A percentile compares a stretch with the other conserved stretches of the same genome.
Conservation (phyloP, 2,329 filamentous ascomycete genomes). For the Tolypocladium album region DNA sequence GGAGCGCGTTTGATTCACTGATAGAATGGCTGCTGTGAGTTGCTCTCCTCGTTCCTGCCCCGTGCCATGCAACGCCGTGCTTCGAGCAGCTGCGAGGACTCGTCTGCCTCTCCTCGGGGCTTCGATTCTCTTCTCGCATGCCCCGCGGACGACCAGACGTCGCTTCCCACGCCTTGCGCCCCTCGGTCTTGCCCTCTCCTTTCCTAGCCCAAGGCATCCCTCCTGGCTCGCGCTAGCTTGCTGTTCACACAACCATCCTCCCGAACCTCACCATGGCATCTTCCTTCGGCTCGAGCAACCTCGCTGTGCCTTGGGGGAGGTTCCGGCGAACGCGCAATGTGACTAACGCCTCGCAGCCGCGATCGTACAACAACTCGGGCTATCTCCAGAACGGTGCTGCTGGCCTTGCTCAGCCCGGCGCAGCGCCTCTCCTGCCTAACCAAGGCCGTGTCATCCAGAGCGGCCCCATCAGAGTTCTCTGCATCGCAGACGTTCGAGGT, state of each 20-base stretch:
- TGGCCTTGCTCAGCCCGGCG: slow-evolving; percentile 43
- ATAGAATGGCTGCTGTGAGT: slow-evolving; percentile 34
- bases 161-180: background rate
- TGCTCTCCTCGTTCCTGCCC: slow-evolving; percentile 6
- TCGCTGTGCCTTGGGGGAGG: background rate
- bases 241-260: background rate
- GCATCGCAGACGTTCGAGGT: slow-evolving; percentile 66
- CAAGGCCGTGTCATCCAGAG: slow-evolving; percentile 57
- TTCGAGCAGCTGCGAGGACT: slow-evolving; percentile 4
- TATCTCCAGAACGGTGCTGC: slow-evolving; percentile 55
- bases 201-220: background rate
- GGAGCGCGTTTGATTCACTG: slow-evolving; percentile 15
- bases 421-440: slow-evolving; percentile 55
- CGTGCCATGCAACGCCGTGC: background rate
- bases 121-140: background rate
- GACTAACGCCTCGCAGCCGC: slow-evolving; percentile 22
- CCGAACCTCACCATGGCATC: slow-evolving; percentile 2
- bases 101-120: background rate
- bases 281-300: background rate
- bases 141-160: background rate
- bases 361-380: slow-evolving; percentile 38
- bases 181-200: background rate
- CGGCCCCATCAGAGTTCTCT: slow-evolving; percentile 55
- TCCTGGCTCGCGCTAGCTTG: background rate
- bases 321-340: slow-evolving; percentile 4